Evolutionary conservation across 768 basidiomycete genomes (phyloP).

Genomic region (Lanmaoa pseudosensibilis): DNA sequence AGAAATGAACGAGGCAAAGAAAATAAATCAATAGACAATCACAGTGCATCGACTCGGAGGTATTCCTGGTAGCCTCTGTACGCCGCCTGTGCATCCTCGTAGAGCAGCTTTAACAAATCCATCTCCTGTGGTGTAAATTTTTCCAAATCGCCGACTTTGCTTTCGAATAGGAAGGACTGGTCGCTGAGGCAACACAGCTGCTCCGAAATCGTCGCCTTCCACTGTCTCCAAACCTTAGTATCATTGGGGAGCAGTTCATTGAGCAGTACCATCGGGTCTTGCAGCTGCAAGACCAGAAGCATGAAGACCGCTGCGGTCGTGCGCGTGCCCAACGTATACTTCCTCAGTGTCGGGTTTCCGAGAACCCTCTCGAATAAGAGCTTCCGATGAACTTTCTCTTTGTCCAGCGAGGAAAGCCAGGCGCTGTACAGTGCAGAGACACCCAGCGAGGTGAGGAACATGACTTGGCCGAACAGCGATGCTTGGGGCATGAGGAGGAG

Average conservation of each 20-base stretch:
- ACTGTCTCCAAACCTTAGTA: slow-evolving; percentile 20
- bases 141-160: not conserved
- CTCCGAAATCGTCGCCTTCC: slow-evolving; percentile 18
- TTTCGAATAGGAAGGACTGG: not conserved
- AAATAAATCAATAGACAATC: not conserved
- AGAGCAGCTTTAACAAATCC: slow-evolving; percentile 9
- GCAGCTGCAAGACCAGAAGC: slow-evolving; percentile 10
- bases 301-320: slow-evolving; percentile 20
- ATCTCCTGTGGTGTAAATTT: slow-evolving; percentile 11
- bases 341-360: slow-evolving; percentile 10
- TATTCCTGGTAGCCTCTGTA: slow-evolving; percentile 14
- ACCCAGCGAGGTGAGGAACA: slow-evolving; percentile 30
- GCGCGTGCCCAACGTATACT: slow-evolving; percentile 16
- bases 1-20: not conserved
- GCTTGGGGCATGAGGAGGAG: slow-evolving; percentile 33
- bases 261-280: slow-evolving; percentile 9
- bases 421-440: slow-evolving; percentile 27
- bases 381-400: slow-evolving; percentile 14
- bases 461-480: slow-evolving; percentile 29
- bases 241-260: slow-evolving; percentile 21
- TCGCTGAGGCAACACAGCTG: not conserved
- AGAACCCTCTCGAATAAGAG: slow-evolving; percentile 13
- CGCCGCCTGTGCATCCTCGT: slow-evolving; percentile 12
- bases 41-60: not conserved
- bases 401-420: slow-evolving; percentile 33